A percentile compares a stretch with the other conserved stretches of the same genome.
Evolutionary conservation across 2,329 filamentous ascomycete genomes (phyloP).

Genomic region (Diaporthe sp.): DNA sequence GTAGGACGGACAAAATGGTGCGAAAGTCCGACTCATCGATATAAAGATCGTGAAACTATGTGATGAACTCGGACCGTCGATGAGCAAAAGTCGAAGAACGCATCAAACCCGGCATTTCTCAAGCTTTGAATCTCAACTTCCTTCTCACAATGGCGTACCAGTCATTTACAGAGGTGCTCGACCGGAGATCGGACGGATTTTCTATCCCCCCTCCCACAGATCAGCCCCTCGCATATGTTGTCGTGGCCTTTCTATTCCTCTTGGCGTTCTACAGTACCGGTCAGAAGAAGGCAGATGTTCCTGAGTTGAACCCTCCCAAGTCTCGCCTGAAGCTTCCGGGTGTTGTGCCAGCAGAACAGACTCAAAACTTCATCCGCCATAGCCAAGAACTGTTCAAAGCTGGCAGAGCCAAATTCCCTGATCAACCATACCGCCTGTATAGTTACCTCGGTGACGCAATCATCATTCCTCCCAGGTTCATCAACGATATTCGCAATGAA

Average conservation of each 20-base stretch:
- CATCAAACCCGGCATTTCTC: neutral
- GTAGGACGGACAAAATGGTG: neutral
- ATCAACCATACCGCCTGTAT: conserved; percentile 22
- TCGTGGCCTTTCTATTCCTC: neutral
- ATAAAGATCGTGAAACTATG: neutral
- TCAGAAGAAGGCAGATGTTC: neutral
- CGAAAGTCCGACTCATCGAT: neutral
- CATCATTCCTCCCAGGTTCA: neutral
- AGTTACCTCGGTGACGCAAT: conserved; percentile 18
- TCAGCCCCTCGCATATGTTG: neutral
- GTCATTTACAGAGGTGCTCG: neutral
- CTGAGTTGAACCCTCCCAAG: conserved; percentile 12
- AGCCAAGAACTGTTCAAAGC: neutral
- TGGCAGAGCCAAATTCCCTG: neutral
- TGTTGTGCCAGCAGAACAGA: neutral
- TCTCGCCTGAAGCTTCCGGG: neutral
- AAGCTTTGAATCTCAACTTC: neutral
- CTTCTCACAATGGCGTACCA: neutral
- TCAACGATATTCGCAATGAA: conserved; percentile 18
- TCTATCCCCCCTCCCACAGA: neutral
- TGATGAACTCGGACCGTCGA: neutral
- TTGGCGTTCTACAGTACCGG: neutral
- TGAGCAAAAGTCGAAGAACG: neutral
- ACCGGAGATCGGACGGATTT: neutral
- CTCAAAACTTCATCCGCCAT: neutral